Conservation (phyloP, 2,329 filamentous ascomycete genomes). For the Aspergillus carbonarius region DNA sequence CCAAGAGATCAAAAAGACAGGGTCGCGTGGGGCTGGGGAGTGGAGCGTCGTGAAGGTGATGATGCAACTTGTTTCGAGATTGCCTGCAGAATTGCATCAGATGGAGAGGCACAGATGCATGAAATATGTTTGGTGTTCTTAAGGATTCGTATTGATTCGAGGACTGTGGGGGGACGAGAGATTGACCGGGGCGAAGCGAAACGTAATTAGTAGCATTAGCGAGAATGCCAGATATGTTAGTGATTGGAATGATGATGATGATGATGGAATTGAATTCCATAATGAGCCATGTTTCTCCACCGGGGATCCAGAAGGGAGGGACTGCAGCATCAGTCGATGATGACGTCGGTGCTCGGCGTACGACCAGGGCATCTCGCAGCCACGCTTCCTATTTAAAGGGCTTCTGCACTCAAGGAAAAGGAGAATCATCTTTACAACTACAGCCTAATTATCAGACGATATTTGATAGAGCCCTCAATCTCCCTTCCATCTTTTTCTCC, state of each 20-base stretch:
- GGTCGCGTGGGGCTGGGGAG: conserved; percentile 11
- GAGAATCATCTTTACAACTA: neutral
- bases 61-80: conserved; percentile 11
- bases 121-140: neutral
- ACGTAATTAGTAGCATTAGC: conserved; percentile 15
- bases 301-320: neutral
- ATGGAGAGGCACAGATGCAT: neutral
- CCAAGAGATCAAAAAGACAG: conserved; percentile 14
- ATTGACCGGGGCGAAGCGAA: conserved; percentile 14
- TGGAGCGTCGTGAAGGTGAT: conserved; percentile 19
- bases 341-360: neutral
- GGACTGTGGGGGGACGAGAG: conserved; percentile 4
- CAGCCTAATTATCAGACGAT: neutral
- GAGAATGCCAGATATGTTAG: neutral
- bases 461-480: neutral
- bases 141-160: conserved; percentile 14
- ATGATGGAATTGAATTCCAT: conserved; percentile 9
- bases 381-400: neutral
- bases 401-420: too few species aligned
- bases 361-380: neutral
- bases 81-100: conserved; percentile 12
- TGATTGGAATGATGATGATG: conserved; percentile 1
- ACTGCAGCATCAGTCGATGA: neutral
- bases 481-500: neutral
- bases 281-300: conserved; percentile 1